Evolutionary conservation across 1,139 yeast genomes (phyloP).

Genomic region (Eremothecium sinecaudum): DNA sequence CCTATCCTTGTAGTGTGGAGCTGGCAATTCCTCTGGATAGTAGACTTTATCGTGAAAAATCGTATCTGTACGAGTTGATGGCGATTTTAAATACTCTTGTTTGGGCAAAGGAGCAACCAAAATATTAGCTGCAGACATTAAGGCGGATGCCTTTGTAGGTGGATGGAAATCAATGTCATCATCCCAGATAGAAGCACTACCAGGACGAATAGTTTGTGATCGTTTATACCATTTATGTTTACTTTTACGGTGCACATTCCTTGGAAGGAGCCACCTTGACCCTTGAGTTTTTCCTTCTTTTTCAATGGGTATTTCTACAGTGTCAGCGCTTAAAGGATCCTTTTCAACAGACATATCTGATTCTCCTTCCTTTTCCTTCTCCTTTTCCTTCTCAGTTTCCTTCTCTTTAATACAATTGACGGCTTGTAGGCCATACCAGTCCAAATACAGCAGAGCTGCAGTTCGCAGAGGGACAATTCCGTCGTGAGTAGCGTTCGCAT

Average conservation of each 20-base stretch:
- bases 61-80: slow-evolving; percentile 43
- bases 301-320: slow-evolving; percentile 28
- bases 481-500: slow-evolving; percentile 51
- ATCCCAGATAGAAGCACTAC: slow-evolving; percentile 8
- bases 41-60: slow-evolving; percentile 79
- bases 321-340: slow-evolving; percentile 12
- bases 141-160: slow-evolving; percentile 48
- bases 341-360: slow-evolving; percentile 13
- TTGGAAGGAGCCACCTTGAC: slow-evolving; percentile 23
- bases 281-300: slow-evolving; percentile 24
- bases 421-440: slow-evolving; percentile 52
- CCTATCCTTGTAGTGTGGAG: slow-evolving; percentile 32
- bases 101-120: slow-evolving; percentile 82
- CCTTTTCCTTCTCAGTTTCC: slow-evolving; percentile 14
- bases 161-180: slow-evolving; percentile 29
- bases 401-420: slow-evolving; percentile 39
- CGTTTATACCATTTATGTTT: slow-evolving; percentile 28
- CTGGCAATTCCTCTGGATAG: slow-evolving; percentile 55
- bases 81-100: slow-evolving; percentile 53
- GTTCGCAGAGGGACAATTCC: slow-evolving; percentile 57
- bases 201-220: slow-evolving; percentile 24
- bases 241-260: slow-evolving; percentile 17
- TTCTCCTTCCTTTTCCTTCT: slow-evolving; percentile 5
- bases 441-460: slow-evolving; percentile 42
- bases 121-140: slow-evolving; percentile 48